Conservation (phyloP, 306 rosid genomes). For the Senna siamea region DNA sequence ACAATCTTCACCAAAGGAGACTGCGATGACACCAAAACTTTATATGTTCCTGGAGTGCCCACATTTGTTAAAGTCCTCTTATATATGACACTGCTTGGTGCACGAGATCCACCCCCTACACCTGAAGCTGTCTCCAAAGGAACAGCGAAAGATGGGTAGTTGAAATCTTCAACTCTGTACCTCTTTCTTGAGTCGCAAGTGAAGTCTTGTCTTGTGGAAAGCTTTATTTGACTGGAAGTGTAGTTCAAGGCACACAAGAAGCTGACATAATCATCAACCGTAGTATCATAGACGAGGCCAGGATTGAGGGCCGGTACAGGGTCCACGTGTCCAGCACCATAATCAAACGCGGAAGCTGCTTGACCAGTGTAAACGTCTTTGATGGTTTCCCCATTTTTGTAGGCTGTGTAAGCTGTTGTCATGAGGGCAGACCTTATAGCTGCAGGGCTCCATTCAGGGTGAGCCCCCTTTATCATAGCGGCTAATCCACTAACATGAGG, state of each 20-base stretch:
- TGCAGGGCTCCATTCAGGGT: conserved; percentile 88
- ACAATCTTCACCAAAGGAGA: conserved; percentile 61
- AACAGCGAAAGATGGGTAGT: conserved; percentile 88
- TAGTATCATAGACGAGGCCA: conserved; percentile 83
- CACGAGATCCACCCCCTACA: conserved; percentile 52
- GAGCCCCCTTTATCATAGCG: conserved; percentile 73
- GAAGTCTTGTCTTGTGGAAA: conserved; percentile 50
- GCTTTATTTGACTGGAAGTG: conserved; percentile 53
- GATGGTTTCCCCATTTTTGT: conserved; percentile 58
- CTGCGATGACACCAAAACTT: conserved; percentile 50
- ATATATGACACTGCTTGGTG: conserved; percentile 52
- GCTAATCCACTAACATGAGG: conserved; percentile 92
- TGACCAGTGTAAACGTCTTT: conserved; percentile 61
- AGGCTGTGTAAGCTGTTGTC: conserved; percentile 78
- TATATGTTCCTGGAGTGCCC: conserved; percentile 67
- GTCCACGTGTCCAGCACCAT: conserved; percentile 85
- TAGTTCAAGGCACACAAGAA: conserved; percentile 83
- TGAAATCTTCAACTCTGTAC: conserved; percentile 67
- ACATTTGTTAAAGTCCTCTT: conserved; percentile 77
- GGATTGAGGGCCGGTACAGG: conserved; percentile 89
- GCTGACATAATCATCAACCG: conserved; percentile 58
- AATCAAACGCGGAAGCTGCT: conserved; percentile 77
- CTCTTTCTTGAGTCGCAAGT: conserved; percentile 57
- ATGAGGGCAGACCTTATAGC: conserved; percentile 88
- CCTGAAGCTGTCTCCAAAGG: conserved; percentile 78